Evolutionary conservation across 345 rosid species (phyloP), one percentile per base, ranked within the genome.

Genomic region (Linum lewisii): DNA sequence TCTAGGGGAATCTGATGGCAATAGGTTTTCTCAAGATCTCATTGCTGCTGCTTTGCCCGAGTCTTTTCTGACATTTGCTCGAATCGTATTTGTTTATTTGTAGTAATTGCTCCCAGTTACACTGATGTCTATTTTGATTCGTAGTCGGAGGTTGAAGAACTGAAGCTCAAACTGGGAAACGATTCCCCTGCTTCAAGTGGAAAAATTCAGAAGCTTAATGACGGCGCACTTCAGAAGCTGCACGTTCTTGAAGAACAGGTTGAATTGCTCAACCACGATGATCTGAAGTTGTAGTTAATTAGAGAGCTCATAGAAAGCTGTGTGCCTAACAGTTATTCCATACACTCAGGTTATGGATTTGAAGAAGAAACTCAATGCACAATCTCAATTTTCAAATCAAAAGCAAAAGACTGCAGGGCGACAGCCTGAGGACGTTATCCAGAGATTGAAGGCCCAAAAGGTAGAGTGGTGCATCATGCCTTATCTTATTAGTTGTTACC

Each of bases 371-470:
- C 44, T 65, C 25, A 38, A 38, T 25, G 59, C 53, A 47, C 63
- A 61, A 24, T 65, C 60, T 24, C 69, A 61, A 37, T 22, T 60
- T 4, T 65, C 74, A 24, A 59, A 51, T n/a, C 62, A 42, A 52
- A 71, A 55, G 44, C 58, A 57, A 16, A 65, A 54, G 51, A 51
- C 6, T 24, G 25, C 20, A 10, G 50, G 63, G 14, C 25, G 36
- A 11, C 29, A 24, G 21, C 36, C 15, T 61, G 56, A 21, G 15
- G 51, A 65, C 55, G 66, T 65, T 36, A 51, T 71, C 29, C 74
- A 65, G 29, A 65, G 63, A 51, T 65, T 71, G 7, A 71, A 71
- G 58, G 74, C 61, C 37, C 74, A 71, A 53, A 71, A 65, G 74
- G 74, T 71, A 50, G 23, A 6, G 38, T 7, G 19, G 29, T 53